These are phyloP conservation scores for Ochetophila trinervis DNA, from an alignment of 306 rosid genomes.

Conservation along the genomic window DNA sequence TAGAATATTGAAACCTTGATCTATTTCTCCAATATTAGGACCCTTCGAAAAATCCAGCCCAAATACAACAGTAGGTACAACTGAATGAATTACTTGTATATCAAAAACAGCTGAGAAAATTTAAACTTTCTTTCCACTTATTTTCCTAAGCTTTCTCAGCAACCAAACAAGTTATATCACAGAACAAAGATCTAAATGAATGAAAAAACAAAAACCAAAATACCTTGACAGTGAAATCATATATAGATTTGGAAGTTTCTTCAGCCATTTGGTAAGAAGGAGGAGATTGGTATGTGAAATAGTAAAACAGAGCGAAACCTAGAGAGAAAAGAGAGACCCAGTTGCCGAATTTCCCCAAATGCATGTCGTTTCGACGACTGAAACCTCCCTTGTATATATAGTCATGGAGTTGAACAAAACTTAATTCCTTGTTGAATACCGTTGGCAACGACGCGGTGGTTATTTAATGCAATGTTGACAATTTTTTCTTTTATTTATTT, in stretches of 20 bases:
- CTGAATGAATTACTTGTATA: not conserved
- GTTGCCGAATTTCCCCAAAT: slow-evolving; percentile 33
- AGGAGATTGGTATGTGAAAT: slow-evolving; percentile 17
- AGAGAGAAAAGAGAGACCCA: slow-evolving; percentile 39
- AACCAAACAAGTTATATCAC: not conserved
- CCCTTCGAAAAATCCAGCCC: not conserved
- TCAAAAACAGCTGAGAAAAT: not conserved
- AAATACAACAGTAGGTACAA: not conserved
- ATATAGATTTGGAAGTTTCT: slow-evolving; percentile 56
- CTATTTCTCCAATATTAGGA: not conserved
- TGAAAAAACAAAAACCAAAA: not conserved
- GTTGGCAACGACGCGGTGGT: too few relatives aligned
- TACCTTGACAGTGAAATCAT: slow-evolving; percentile 84
- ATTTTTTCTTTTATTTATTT: not conserved
- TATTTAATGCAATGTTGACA: not conserved
- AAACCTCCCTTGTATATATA: not conserved
- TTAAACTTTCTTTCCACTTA: not conserved
- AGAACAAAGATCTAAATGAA: not conserved
- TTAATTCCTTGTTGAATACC: too few relatives aligned
- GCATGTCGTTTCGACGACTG: not conserved
- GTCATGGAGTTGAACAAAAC: too few relatives aligned
- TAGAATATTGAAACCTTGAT: not conserved
- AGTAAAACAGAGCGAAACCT: slow-evolving; percentile 34
- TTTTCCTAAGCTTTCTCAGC: slow-evolving; percentile 4
- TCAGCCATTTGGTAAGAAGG: slow-evolving; percentile 42